Base-by-base conservation (phyloP, 2,329 filamentous ascomycete species). In the Stagonosporopsis tanaceti region DNA sequence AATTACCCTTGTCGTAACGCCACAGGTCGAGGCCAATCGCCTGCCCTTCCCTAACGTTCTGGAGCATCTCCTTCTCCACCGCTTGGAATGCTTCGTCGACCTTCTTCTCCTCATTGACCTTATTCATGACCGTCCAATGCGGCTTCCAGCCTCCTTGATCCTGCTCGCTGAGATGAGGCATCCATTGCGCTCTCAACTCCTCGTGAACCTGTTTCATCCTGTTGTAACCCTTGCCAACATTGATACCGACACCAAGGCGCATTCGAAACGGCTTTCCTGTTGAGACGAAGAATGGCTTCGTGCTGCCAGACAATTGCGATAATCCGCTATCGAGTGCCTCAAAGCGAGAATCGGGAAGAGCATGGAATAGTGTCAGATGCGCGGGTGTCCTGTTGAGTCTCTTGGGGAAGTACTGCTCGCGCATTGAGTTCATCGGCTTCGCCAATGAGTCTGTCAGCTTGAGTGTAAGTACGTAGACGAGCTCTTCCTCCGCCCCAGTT, bases 61-160 rank as follows among this genome's bases (percentile, higher is more conserved):
- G 64, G 14, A 64, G 68, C 65, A 79, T 11, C 15, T 66, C 68
- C 28, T 63, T 56, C 32, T 68, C 58, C 20, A 79, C 64, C 15
- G 77, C 73, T 8, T 71, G 67, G 50, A 77, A 74, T n/a, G 77
- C 74, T 17, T 67, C 63, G 22, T 68, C 56, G 0, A 80, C 76
- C 41, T 72, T 73, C 14, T 64, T 61, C 50, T 77, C 73, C n/a
- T 79, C 76, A 37, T 78, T 73, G 3, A 79, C 78, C 60, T 80
- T 81, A 54, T 81, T 81, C 79, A 80, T 80, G 15, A 80, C 72
- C 11, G 79, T 81, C 70, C 79, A 81, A 50, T 81, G 79, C 8
- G 77, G 72, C 6, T 68, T 69, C 63, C 75, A 77, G 0, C 71
- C 74, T 3, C 72, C 72, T n/a, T 66, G 67, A 61, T 81, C 79